Percentiles rank a stretch among this genome's conserved stretches.
Evolutionary conservation across 177 flowering plant species (phyloP).

Genomic region (Vitis hybrid): DNA sequence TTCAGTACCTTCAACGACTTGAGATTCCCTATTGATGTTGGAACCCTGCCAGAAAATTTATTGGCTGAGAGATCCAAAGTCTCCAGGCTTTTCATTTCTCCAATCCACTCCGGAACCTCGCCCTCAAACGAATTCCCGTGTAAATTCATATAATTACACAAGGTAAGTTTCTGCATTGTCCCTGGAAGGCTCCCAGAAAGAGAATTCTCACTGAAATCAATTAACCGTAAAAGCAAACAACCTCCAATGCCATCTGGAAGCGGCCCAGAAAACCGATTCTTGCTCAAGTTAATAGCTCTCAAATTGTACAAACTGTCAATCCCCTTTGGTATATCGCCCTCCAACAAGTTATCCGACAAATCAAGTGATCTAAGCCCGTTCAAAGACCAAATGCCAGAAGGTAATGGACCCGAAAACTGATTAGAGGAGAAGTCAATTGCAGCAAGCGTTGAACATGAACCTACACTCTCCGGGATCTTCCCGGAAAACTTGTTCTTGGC

Average conservation of each 20-base stretch:
- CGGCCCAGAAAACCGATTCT: constrained; percentile 59
- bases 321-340: constrained; percentile 69
- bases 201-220: constrained; percentile 75
- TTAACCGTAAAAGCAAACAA: constrained; percentile 46
- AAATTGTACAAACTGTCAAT: constrained; percentile 49
- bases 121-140: constrained; percentile 54
- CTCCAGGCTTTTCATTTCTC: constrained; percentile 63
- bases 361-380: constrained; percentile 62
- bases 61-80: constrained; percentile 76
- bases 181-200: constrained; percentile 70
- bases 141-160: constrained; percentile 54
- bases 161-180: constrained; percentile 56
- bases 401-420: constrained; percentile 66
- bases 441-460: constrained; percentile 59
- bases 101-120: constrained; percentile 75
- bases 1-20: constrained; percentile 45
- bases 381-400: constrained; percentile 66
- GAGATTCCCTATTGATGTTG: constrained; percentile 56
- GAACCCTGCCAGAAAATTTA: constrained; percentile 61
- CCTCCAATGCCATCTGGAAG: constrained; percentile 77
- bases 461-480: constrained; percentile 58
- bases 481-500: constrained; percentile 73
- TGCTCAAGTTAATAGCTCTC: constrained; percentile 47
- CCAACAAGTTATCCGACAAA: constrained; percentile 67
- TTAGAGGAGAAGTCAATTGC: constrained; percentile 65